phyloP scores from a whole-genome alignment of 1,284 basidiomycete species.

The Tetrapyrgos nigripes region DNA sequence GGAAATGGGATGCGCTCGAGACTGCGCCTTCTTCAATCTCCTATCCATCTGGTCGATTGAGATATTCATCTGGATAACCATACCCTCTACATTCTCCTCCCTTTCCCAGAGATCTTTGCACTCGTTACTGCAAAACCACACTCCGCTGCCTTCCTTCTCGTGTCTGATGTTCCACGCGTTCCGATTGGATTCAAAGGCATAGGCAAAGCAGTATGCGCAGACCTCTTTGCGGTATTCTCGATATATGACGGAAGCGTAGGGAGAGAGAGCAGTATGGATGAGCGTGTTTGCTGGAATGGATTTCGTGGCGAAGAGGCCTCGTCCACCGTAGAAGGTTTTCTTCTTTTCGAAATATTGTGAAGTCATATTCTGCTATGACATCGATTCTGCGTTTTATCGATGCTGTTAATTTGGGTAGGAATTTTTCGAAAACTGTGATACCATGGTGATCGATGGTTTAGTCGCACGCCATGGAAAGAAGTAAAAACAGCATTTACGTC shows the following conservation, averaged over 20 bases:
- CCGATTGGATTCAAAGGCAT: slow-evolving; percentile 53
- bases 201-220: slow-evolving; percentile 67
- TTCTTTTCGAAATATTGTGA: slow-evolving; percentile 8
- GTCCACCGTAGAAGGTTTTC: slow-evolving; percentile 53
- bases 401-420: background rate
- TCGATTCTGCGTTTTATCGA: background rate
- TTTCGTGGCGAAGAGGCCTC: slow-evolving; percentile 54
- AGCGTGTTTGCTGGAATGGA: slow-evolving; percentile 47
- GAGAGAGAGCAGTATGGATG: slow-evolving; percentile 47
- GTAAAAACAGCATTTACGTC: no score
- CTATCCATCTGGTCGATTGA: slow-evolving; percentile 42
- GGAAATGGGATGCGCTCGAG: slow-evolving; percentile 16
- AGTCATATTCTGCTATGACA: background rate
- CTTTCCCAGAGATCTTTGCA: slow-evolving; percentile 55
- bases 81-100: slow-evolving; percentile 36
- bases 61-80: slow-evolving; percentile 36
- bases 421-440: no score
- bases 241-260: slow-evolving; percentile 57
- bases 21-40: slow-evolving; percentile 35
- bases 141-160: slow-evolving; percentile 39
- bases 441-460: no score
- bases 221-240: slow-evolving; percentile 67
- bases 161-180: slow-evolving; percentile 51
- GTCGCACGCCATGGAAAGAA: no score
- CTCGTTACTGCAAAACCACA: slow-evolving; percentile 60